phyloP scores from a whole-genome alignment of 2,329 filamentous ascomycete genomes.

The Alternaria viburni region DNA sequence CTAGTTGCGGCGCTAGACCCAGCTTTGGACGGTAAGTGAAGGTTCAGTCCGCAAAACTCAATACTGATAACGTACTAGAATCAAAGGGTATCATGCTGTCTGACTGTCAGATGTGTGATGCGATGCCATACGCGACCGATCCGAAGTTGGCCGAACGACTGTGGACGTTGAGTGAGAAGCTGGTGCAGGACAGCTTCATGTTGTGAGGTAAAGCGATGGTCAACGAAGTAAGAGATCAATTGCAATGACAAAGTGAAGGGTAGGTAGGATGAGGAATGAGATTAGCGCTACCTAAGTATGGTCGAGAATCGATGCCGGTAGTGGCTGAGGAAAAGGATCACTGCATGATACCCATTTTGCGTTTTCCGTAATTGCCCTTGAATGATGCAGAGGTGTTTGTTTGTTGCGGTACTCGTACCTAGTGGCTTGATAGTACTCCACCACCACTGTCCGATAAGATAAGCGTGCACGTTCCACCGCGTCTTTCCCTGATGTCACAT shows the following conservation, averaged over 20 bases:
- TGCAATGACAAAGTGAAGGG: background rate
- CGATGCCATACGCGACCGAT: slow-evolving; percentile 35
- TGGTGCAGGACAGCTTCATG: slow-evolving; percentile 31
- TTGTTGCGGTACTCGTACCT: background rate
- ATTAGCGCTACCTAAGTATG: background rate
- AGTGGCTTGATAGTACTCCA: background rate
- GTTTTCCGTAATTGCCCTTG: background rate
- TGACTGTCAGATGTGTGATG: slow-evolving; percentile 35
- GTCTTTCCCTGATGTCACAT: background rate
- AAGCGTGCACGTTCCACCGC: background rate
- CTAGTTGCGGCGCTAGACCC: slow-evolving; percentile 44
- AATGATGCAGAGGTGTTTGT: background rate
- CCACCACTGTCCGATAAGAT: background rate
- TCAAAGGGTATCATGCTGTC: slow-evolving; percentile 32
- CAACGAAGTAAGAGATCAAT: background rate
- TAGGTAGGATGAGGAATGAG: background rate
- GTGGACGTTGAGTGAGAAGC: slow-evolving; percentile 41
- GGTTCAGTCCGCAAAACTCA: background rate
- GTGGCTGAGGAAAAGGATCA: background rate
- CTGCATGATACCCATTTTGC: background rate
- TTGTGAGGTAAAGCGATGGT: background rate
- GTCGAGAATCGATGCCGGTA: background rate
- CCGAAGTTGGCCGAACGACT: slow-evolving; percentile 32
- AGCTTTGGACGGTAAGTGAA: slow-evolving; percentile 25
- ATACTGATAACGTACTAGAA: slow-evolving; percentile 17